Conservation (phyloP, 305 asterid species). For the Rubia balearica region DNA sequence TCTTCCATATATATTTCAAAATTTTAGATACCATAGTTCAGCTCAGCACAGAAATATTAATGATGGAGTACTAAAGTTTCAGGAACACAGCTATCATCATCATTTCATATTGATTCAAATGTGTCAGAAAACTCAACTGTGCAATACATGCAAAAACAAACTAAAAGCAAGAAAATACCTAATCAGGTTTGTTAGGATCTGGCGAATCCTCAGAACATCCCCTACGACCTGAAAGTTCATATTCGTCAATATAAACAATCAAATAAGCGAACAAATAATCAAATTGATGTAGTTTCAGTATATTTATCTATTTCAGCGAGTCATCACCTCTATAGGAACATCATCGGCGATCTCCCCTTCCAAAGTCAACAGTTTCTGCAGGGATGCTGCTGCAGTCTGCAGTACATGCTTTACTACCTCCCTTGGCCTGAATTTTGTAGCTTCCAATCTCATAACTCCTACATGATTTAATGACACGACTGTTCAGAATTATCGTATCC, state of each 20-base stretch:
- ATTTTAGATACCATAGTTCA: neutral
- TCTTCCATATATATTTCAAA: neutral
- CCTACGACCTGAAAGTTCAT: constrained; percentile 52
- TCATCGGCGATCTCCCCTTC: constrained; percentile 82
- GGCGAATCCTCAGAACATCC: constrained; percentile 88
- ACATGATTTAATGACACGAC: constrained; percentile 6
- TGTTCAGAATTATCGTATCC: constrained; percentile 4
- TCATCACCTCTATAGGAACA: constrained; percentile 78
- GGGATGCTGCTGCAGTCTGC: constrained; percentile 87
- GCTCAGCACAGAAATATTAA: neutral
- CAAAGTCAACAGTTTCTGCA: constrained; percentile 62
- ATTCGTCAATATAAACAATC: neutral
- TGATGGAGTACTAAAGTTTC: too few relatives aligned
- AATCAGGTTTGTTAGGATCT: constrained; percentile 81
- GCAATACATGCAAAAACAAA: neutral
- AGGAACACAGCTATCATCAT: neutral
- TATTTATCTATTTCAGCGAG: neutral
- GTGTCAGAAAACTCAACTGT: too few relatives aligned
- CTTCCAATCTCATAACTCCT: constrained; percentile 95
- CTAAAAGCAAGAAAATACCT: constrained; percentile 36
- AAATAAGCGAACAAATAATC: neutral
- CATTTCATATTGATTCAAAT: neutral
- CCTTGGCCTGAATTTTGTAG: constrained; percentile 82
- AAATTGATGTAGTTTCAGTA: neutral
- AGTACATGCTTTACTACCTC: constrained; percentile 91